A percentile compares a stretch with the other conserved stretches of the same genome.
Conservation (phyloP, 352 stramenopile genomes). For the Saprolegnia parasitica region DNA sequence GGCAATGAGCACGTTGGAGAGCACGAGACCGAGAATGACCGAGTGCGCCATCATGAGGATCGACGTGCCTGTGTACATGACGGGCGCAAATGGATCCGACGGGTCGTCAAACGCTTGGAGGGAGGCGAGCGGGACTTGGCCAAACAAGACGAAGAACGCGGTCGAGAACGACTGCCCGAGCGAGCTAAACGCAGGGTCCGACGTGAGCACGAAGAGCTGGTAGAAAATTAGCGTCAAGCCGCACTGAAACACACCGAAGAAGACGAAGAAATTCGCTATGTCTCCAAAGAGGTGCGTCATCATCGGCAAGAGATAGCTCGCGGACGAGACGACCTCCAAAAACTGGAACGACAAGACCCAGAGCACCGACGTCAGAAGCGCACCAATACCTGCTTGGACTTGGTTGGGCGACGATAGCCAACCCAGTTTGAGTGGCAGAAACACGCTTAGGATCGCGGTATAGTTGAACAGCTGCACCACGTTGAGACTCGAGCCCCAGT, state of each 20-base stretch:
- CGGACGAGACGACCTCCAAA: slow-evolving; percentile 18
- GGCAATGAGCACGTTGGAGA: slow-evolving; percentile 11
- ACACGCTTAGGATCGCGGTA: slow-evolving; percentile 1
- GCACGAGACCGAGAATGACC: slow-evolving; percentile 1
- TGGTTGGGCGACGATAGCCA: background rate
- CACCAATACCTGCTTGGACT: slow-evolving; percentile 4
- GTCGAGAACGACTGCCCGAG: slow-evolving; percentile 12
- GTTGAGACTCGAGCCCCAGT: slow-evolving; percentile 4
- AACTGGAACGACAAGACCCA: slow-evolving; percentile 19
- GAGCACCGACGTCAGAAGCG: slow-evolving; percentile 3
- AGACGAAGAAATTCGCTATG: slow-evolving; percentile 18
- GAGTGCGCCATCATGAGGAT: slow-evolving; percentile 19
- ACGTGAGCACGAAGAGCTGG: background rate
- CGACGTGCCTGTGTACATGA: background rate
- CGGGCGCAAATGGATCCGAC: background rate
- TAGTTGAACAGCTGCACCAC: background rate
- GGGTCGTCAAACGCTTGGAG: slow-evolving; percentile 4
- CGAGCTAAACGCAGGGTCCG: background rate
- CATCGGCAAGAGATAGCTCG: slow-evolving; percentile 15
- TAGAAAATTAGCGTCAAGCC: slow-evolving; percentile 17
- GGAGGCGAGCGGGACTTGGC: background rate
- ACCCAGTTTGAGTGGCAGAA: slow-evolving; percentile 17
- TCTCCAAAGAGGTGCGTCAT: slow-evolving; percentile 11
- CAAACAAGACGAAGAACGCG: slow-evolving; percentile 15
- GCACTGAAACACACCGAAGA: slow-evolving; percentile 23